phyloP scores from a whole-genome alignment of 169 alveolate species.

The Amoebophrya sp. region DNA sequence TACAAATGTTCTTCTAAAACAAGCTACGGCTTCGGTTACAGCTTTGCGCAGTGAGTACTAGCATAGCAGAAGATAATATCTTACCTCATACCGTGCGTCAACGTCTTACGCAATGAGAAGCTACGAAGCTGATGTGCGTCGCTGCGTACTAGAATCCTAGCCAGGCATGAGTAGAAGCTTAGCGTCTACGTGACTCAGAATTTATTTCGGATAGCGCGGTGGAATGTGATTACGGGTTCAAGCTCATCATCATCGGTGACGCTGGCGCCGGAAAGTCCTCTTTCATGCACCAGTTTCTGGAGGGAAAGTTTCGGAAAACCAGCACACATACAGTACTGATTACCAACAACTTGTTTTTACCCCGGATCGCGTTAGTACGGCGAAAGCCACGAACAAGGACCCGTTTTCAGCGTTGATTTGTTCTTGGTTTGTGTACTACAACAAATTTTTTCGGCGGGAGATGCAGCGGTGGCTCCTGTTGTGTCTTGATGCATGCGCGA shows the following conservation, averaged over 20 bases:
- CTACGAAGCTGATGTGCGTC: neutral
- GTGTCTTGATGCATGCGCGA: too few species aligned
- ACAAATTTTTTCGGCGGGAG: too few species aligned
- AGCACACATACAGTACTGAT: conserved; percentile 52
- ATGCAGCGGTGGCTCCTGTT: too few species aligned
- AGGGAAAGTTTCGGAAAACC: conserved; percentile 54
- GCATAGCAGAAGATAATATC: too few species aligned
- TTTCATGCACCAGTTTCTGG: conserved; percentile 56
- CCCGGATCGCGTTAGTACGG: too few species aligned
- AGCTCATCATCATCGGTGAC: conserved; percentile 58
- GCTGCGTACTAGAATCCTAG: neutral
- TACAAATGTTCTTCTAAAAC: too few species aligned
- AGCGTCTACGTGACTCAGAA: neutral
- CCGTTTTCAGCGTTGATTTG: too few species aligned
- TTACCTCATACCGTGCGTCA: neutral
- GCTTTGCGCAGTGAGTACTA: too few species aligned
- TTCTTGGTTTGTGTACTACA: too few species aligned
- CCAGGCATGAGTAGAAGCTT: neutral
- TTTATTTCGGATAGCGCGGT: neutral
- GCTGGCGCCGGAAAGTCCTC: conserved; percentile 57
- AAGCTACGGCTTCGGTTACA: too few species aligned
- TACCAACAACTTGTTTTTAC: neutral
- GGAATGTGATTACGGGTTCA: conserved; percentile 50
- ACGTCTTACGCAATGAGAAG: neutral
- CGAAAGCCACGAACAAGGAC: too few species aligned